Evolutionary conservation across 352 stramenopile genomes (phyloP).

Genomic region (Pythium oligandrum): DNA sequence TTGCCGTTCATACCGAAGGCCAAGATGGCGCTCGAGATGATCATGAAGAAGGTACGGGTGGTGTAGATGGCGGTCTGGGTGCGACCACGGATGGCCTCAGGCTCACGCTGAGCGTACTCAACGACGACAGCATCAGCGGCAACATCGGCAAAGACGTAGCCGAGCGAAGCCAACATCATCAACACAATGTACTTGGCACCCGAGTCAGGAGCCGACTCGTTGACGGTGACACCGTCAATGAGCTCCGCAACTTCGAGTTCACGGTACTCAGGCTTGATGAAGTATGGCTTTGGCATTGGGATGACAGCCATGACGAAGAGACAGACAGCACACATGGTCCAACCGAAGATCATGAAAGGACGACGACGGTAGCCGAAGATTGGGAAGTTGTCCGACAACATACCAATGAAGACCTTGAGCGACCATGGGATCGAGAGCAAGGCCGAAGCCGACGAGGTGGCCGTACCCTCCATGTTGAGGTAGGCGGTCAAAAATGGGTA

Average conservation of each 20-base stretch:
- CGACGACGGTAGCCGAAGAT: slow-evolving; percentile 34
- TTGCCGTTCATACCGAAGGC: slow-evolving; percentile 21
- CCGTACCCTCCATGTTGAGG: slow-evolving; percentile 25
- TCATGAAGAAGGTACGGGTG: slow-evolving; percentile 19
- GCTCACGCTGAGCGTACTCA: slow-evolving; percentile 20
- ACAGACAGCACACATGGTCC: slow-evolving; percentile 15
- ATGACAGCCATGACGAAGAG: slow-evolving; percentile 24
- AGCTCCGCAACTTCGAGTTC: slow-evolving; percentile 3
- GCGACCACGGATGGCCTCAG: slow-evolving; percentile 18
- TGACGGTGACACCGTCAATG: slow-evolving; percentile 3
- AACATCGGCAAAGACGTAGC: slow-evolving; percentile 29
- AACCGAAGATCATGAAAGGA: slow-evolving; percentile 35
- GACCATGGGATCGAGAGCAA: slow-evolving; percentile 31
- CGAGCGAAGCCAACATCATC: slow-evolving; percentile 25
- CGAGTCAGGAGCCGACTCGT: slow-evolving; percentile 10
- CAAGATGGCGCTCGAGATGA: slow-evolving; percentile 16
- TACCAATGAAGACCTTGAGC: slow-evolving; percentile 33
- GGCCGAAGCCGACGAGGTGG: slow-evolving; percentile 19
- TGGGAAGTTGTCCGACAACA: slow-evolving; percentile 30
- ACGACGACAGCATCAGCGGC: slow-evolving; percentile 30
- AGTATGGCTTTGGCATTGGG: slow-evolving; percentile 21
- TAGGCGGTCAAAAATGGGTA: slow-evolving; percentile 28
- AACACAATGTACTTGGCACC: slow-evolving; percentile 24
- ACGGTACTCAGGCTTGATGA: slow-evolving; percentile 12
- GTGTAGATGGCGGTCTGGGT: slow-evolving; percentile 23